These are phyloP conservation scores for Bretziella fagacearum DNA, from an alignment of 2,329 filamentous ascomycete species.

Conservation along the genomic window DNA sequence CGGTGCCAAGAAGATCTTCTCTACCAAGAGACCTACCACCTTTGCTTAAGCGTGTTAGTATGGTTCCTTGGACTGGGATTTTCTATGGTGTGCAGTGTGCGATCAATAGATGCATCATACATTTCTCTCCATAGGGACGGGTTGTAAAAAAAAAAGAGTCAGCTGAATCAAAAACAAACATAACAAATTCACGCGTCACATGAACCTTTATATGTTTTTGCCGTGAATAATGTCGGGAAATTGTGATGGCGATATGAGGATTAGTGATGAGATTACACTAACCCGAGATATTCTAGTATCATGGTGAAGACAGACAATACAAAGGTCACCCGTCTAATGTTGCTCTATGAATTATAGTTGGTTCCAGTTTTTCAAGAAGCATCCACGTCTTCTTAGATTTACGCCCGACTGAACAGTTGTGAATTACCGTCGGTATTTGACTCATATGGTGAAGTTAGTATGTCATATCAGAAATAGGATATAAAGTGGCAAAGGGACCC, in stretches of 20 bases:
- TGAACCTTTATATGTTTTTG: background rate
- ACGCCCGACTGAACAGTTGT: no score
- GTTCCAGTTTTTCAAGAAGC: no score
- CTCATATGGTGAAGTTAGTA: no score
- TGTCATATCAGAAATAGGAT: background rate
- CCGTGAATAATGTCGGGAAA: background rate
- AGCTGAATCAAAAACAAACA: slow-evolving; percentile 15
- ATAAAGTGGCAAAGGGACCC: background rate
- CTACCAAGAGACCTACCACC: slow-evolving; percentile 82
- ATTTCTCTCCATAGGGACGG: slow-evolving; percentile 24
- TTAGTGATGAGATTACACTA: background rate
- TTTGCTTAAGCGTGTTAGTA: slow-evolving; percentile 67
- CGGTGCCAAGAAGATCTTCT: slow-evolving; percentile 78
- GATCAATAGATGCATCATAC: slow-evolving; percentile 41
- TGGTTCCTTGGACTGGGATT: slow-evolving; percentile 29
- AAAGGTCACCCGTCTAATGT: no score
- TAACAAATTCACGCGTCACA: slow-evolving; percentile 3
- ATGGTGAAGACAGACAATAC: no score
- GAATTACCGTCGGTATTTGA: no score
- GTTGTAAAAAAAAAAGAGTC: slow-evolving; percentile 15
- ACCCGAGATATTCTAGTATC: no score
- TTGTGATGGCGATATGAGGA: background rate
- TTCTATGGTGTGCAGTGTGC: slow-evolving; percentile 45
- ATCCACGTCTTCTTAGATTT: no score
- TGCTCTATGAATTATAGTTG: no score